phyloP scores from a whole-genome alignment of 108 stramenopile species.

The Parietichytrium sp. region DNA sequence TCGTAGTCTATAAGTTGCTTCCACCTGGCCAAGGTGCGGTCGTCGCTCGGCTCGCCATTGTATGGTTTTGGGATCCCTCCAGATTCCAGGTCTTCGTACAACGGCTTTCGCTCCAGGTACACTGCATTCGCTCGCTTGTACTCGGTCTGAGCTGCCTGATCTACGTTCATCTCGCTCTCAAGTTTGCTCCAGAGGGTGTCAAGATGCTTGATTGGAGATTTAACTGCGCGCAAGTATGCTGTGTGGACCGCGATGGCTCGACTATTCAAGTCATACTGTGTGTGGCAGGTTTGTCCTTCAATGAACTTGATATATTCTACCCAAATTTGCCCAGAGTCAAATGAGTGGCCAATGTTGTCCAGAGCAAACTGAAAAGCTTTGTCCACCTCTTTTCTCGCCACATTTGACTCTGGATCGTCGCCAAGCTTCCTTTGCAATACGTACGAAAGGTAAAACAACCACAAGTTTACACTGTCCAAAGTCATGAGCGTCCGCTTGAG shows the following conservation, averaged over 20 bases:
- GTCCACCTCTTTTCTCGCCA: background rate
- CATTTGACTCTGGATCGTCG: background rate
- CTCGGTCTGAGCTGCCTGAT: no score
- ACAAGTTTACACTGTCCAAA: conserved; percentile 7
- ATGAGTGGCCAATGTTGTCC: background rate
- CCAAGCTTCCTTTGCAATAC: background rate
- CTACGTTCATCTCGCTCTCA: background rate
- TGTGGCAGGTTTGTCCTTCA: background rate
- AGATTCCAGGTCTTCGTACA: background rate
- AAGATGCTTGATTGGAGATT: background rate
- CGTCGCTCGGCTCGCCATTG: conserved; percentile 8
- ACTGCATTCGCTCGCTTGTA: conserved; percentile 24
- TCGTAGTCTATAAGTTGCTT: background rate
- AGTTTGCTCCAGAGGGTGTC: conserved; percentile 16
- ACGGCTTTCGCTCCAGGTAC: conserved; percentile 1
- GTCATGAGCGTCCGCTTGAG: conserved; percentile 29
- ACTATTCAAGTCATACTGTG: background rate
- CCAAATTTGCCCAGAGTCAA: conserved; percentile 27
- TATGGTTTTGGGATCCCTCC: background rate
- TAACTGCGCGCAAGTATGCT: conserved; percentile 6
- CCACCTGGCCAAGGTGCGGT: background rate
- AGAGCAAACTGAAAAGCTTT: background rate
- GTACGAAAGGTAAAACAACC: conserved; percentile 9
- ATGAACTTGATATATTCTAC: background rate
- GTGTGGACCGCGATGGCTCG: background rate